Percentiles rank a stretch among this genome's conserved stretches.
Evolutionary conservation across 176 grass and related monocot genomes (phyloP).

Genomic region (Canna indica): DNA sequence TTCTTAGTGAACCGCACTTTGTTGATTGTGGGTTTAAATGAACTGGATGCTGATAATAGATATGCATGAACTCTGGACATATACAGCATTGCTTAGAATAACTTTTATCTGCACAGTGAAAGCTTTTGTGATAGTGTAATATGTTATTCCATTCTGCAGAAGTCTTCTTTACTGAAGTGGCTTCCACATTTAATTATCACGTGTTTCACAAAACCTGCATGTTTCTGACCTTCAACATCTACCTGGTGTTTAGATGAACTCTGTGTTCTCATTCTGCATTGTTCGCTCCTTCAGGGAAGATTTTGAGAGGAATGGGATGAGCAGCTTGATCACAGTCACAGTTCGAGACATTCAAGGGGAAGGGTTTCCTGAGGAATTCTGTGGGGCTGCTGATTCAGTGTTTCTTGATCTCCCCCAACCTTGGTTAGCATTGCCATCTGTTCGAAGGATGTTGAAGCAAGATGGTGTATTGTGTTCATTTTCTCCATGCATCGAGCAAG

Average conservation of each 20-base stretch:
- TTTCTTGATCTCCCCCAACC: constrained; percentile 93
- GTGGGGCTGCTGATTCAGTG: constrained; percentile 48
- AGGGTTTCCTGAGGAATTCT: constrained; percentile 67
- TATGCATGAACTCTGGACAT: no score
- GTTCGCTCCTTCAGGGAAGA: constrained; percentile 43
- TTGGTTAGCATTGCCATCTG: constrained; percentile 68
- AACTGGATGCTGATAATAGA: no score
- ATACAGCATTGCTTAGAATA: no score
- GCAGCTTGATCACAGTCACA: constrained; percentile 52
- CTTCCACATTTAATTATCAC: no score
- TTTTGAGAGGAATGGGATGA: constrained; percentile 75
- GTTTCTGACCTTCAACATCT: not conserved
- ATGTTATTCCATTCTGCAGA: no score
- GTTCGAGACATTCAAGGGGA: constrained; percentile 72
- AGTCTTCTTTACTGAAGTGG: no score
- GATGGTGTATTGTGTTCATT: constrained; percentile 83
- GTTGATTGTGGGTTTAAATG: no score
- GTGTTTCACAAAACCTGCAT: no score
- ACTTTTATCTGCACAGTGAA: no score
- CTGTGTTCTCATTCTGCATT: not conserved
- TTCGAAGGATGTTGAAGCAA: constrained; percentile 47
- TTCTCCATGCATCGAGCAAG: constrained; percentile 96
- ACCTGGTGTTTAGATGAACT: not conserved
- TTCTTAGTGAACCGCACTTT: no score
- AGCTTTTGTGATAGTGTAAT: no score